These are phyloP conservation scores for Fusarium sp. DNA, from an alignment of 2,329 filamentous ascomycete species.

Conservation along the genomic window DNA sequence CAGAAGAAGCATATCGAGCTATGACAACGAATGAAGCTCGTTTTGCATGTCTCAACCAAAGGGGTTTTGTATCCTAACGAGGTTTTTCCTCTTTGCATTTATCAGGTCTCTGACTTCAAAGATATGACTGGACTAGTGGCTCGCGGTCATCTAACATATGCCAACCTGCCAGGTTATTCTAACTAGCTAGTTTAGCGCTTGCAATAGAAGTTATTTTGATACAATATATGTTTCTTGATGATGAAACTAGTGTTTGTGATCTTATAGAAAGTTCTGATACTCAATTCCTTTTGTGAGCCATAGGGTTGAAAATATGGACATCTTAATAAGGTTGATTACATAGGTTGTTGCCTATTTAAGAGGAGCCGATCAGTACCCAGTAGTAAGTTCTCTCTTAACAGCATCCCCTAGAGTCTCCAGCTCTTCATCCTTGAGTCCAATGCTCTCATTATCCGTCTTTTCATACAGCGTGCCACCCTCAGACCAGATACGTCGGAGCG, in stretches of 20 bases:
- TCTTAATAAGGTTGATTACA: background rate
- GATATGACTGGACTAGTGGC: background rate
- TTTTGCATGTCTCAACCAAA: background rate
- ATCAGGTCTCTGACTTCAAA: background rate
- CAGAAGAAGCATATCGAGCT: background rate
- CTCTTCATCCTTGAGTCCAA: conserved; percentile 65
- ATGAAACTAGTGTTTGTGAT: no score
- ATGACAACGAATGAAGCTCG: background rate
- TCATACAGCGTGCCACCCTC: conserved; percentile 80
- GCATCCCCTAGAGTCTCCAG: conserved; percentile 64
- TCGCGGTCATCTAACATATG: background rate
- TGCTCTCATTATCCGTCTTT: conserved; percentile 74
- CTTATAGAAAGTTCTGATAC: background rate
- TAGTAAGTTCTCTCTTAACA: conserved; percentile 39
- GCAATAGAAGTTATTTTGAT: background rate
- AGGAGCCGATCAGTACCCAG: conserved; percentile 19
- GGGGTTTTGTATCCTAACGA: background rate
- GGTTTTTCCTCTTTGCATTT: background rate
- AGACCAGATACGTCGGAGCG: conserved; percentile 79
- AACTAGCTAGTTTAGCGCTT: background rate
- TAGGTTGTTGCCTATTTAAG: background rate
- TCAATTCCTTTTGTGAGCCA: background rate
- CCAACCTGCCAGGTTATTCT: background rate
- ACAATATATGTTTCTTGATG: background rate
- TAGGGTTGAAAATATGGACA: background rate